These are phyloP conservation scores for Boletus huronensis DNA, from an alignment of 768 basidiomycete species.

Conservation along the genomic window DNA sequence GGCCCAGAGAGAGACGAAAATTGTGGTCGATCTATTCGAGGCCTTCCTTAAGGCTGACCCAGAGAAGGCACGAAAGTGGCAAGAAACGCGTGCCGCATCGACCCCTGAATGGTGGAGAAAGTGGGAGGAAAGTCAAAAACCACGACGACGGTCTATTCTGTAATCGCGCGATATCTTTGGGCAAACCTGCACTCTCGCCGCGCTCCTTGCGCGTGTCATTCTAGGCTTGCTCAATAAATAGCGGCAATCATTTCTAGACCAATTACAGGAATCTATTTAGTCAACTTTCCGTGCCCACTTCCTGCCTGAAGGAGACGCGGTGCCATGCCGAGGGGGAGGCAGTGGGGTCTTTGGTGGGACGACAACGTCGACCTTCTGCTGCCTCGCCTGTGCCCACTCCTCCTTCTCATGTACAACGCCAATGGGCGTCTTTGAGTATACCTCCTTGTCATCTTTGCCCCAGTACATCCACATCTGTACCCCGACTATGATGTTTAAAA, in stretches of 20 bases:
- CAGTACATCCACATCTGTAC: conserved; percentile 83
- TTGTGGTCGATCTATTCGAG: conserved; percentile 19
- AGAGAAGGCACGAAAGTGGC: conserved; percentile 19
- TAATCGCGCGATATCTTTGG: background rate
- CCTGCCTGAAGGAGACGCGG: conserved; percentile 49
- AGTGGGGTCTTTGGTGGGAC: conserved; percentile 42
- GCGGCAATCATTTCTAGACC: conserved; percentile 7
- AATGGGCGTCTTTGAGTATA: conserved; percentile 16
- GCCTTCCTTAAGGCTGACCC: conserved; percentile 24
- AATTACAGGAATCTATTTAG: conserved; percentile 34
- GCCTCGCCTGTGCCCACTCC: conserved; percentile 24
- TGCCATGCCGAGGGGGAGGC: conserved; percentile 39
- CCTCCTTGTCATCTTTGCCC: conserved; percentile 49
- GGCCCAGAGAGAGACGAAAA: conserved; percentile 13
- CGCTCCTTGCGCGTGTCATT: background rate
- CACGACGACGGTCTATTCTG: conserved; percentile 2
- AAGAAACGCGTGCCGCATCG: conserved; percentile 20
- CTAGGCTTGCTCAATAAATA: conserved; percentile 16
- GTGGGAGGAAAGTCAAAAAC: conserved; percentile 25
- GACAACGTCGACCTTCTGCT: conserved; percentile 40
- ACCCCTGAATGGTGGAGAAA: conserved; percentile 32
- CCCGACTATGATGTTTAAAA: conserved; percentile 82
- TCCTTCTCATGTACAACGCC: conserved; percentile 28
- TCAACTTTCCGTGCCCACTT: conserved; percentile 77
- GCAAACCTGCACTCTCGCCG: background rate